phyloP scores from a whole-genome alignment of 108 stramenopile genomes.

The Cyclostephanos tholiformis region DNA sequence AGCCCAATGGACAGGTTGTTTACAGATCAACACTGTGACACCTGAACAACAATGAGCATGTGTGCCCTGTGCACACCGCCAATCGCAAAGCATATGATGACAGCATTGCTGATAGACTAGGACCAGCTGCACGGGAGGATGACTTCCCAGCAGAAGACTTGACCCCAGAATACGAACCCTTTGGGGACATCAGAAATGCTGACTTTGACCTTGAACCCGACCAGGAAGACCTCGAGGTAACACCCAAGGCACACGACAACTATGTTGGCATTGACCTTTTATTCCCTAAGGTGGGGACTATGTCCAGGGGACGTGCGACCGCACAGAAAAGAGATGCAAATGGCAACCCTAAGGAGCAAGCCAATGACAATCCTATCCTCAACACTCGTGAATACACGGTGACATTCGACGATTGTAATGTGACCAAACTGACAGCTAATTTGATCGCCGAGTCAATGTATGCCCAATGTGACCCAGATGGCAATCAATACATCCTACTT shows the following conservation, averaged over 20 bases:
- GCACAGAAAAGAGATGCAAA: constrained; percentile 34
- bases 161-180: background rate
- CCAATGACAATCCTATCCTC: constrained; percentile 13
- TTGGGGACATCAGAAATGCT: background rate
- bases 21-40: background rate
- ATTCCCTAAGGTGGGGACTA: constrained; percentile 24
- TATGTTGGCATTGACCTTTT: constrained; percentile 33
- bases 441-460: constrained; percentile 3
- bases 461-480: too few relatives aligned
- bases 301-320: constrained; percentile 26
- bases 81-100: background rate
- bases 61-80: background rate
- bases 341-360: constrained; percentile 39
- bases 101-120: background rate
- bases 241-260: constrained; percentile 17
- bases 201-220: background rate
- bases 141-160: constrained; percentile 13
- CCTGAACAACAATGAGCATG: constrained; percentile 2
- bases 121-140: background rate
- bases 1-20: constrained; percentile 20
- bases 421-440: constrained; percentile 24
- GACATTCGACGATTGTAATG: constrained; percentile 30
- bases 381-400: constrained; percentile 34
- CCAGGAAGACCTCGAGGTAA: background rate
- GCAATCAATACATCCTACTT: too few relatives aligned